Percentiles rank a stretch among this genome's conserved stretches.
Conservation (phyloP, 1,284 basidiomycete genomes). For the Puccinia coronata region DNA sequence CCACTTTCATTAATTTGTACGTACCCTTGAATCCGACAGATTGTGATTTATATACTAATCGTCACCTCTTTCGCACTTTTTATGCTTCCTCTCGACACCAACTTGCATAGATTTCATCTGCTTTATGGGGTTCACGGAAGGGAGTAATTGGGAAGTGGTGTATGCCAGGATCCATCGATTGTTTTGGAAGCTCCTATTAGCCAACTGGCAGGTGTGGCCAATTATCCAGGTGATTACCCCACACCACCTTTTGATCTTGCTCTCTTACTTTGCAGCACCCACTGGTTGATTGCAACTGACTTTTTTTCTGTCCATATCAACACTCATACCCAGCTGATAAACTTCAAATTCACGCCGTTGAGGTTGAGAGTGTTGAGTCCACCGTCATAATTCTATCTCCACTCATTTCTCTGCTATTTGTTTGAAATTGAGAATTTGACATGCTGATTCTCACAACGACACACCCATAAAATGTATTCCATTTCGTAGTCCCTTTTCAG, state of each 20-base stretch:
- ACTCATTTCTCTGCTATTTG: background rate
- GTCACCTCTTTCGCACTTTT: background rate
- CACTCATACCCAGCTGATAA: constrained; percentile 16
- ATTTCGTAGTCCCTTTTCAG: constrained; percentile 26
- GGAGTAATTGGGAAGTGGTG: constrained; percentile 10
- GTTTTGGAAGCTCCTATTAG: constrained; percentile 34
- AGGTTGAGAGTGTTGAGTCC: constrained; percentile 44
- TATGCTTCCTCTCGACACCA: background rate
- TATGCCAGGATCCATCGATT: constrained; percentile 30
- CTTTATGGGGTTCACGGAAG: constrained; percentile 40
- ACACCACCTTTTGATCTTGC: too few relatives aligned
- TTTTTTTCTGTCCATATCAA: background rate
- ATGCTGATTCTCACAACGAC: background rate
- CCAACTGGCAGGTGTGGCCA: constrained; percentile 44
- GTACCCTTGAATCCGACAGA: background rate
- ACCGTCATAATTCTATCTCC: background rate
- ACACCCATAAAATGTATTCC: background rate
- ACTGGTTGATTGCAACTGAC: too few relatives aligned
- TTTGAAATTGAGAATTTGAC: background rate
- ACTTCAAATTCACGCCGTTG: constrained; percentile 41
- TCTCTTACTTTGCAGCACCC: too few relatives aligned
- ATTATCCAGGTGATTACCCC: constrained; percentile 41
- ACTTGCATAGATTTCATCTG: constrained; percentile 25
- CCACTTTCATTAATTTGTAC: constrained; percentile 41
- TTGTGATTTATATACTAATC: too few relatives aligned